Base-by-base conservation (phyloP, 2,329 filamentous ascomycete genomes). In the Colletotrichum tropicale region DNA sequence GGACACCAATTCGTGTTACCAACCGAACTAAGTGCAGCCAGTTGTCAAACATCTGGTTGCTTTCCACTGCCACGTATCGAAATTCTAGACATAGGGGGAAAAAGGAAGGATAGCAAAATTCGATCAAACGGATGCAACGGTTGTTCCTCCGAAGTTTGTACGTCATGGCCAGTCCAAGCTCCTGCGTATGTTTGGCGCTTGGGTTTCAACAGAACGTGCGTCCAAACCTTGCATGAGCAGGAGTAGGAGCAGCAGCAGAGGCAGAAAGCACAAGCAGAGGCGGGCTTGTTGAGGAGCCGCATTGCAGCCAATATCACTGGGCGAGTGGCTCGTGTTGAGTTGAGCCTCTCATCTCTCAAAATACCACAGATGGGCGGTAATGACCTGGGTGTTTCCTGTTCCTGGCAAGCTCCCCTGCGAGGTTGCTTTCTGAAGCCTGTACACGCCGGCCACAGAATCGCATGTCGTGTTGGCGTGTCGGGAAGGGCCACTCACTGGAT, bases 201-300 rank as follows among this genome's bases (percentile, higher is more conserved):
- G 74, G 71, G 71, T 70, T 76, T 75, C 71, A 62, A 66, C 48
- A 62, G 71, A 70, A 76, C 66, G 71, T 64, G 74, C 71, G 55
- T 71, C 43, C 38, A 75, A 75, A 70, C 71, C 71, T 75, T 76
- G 71, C 52, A 43, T 60, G 48, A 30, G 38, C 64, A 73, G 71
- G 38, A 30, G 38, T 58, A 73, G 71, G 38, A 68, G 16, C 28
- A 55, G 48, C 48, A 55, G 56, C 43, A 28, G 48, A 71, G 38
- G 68, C 68, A 66, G 52, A 24, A 10, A 48, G 43, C 43, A 48
- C 10, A 48, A 48, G 43, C 43, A 48, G 12, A 48, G 43, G 43
- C 43, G n/a, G n/a, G 43, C 43, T 21, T 48, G n/a, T 21, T 48
- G 43, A 48, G n/a, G 38, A 48, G 43, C 43, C 43, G 43, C 43